Evolutionary conservation across 2,329 filamentous ascomycete species (phyloP).

Genomic region (Albifimbria verrucaria): DNA sequence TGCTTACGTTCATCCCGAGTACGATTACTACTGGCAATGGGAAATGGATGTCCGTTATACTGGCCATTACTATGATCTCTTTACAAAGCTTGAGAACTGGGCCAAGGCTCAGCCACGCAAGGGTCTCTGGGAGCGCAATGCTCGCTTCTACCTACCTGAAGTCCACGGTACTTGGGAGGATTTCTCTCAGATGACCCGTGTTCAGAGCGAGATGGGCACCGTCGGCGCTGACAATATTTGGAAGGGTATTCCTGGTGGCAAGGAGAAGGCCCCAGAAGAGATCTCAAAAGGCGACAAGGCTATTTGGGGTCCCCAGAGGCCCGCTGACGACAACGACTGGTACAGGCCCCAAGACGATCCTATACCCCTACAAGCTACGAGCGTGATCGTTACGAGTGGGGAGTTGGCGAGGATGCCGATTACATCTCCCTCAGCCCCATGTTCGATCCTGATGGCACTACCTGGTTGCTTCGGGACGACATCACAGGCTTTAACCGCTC

Average conservation of each 20-base stretch:
- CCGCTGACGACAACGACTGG: conserved; percentile 64
- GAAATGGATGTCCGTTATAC: conserved; percentile 92
- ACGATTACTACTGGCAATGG: conserved; percentile 92
- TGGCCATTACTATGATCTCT: conserved; percentile 76
- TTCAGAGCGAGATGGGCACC: conserved; percentile 70
- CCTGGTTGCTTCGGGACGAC: conserved; percentile 77
- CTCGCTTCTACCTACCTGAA: conserved; percentile 72
- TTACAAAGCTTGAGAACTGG: conserved; percentile 68
- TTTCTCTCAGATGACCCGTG: conserved; percentile 69
- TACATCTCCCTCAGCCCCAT: conserved; percentile 89
- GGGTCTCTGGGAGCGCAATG: conserved; percentile 76
- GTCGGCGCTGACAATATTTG: conserved; percentile 65
- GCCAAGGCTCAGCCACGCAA: conserved; percentile 71
- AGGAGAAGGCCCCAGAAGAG: conserved; percentile 33
- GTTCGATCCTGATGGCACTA: conserved; percentile 84
- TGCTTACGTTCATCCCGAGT: conserved; percentile 82
- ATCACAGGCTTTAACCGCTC: conserved; percentile 76
- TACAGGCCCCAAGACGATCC: conserved; percentile 73
- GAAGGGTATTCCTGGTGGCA: conserved; percentile 46
- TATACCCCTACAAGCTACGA: conserved; percentile 67
- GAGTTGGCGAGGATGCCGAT: conserved; percentile 85
- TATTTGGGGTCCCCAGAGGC: conserved; percentile 82
- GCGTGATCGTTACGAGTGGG: conserved; percentile 81
- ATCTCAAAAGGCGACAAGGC: conserved; percentile 50
- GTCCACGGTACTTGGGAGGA: conserved; percentile 78